These are phyloP conservation scores for Auricularia cornea DNA, from an alignment of 768 basidiomycete species.

Conservation along the genomic window DNA sequence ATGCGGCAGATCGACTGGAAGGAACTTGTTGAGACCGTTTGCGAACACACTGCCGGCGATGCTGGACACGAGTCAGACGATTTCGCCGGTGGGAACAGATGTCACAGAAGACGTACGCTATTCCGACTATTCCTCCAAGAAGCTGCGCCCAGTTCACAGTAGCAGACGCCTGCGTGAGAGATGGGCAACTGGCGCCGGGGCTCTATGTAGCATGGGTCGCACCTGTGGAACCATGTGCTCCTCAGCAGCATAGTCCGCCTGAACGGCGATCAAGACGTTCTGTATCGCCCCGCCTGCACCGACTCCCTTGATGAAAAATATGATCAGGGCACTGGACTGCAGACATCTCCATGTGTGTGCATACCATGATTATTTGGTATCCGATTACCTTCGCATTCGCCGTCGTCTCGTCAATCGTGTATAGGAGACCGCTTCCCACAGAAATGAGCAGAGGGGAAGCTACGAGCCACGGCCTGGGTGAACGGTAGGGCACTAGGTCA, in stretches of 20 bases:
- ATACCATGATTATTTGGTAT: slow-evolving; percentile 24
- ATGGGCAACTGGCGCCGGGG: no score
- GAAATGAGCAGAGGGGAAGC: slow-evolving; percentile 23
- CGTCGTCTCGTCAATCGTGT: slow-evolving; percentile 21
- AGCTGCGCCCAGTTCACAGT: slow-evolving; percentile 24
- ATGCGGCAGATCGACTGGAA: slow-evolving; percentile 15
- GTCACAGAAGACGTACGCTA: slow-evolving; percentile 13
- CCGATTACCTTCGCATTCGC: slow-evolving; percentile 20
- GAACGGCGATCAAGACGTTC: slow-evolving; percentile 30
- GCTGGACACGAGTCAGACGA: not conserved
- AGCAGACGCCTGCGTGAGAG: slow-evolving; percentile 25
- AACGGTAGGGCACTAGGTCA: no score
- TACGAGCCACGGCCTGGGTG: slow-evolving; percentile 22
- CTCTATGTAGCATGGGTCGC: no score
- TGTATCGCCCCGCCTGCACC: slow-evolving; percentile 22
- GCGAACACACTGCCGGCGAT: slow-evolving; percentile 12
- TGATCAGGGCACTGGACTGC: no score
- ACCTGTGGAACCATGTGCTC: slow-evolving; percentile 26
- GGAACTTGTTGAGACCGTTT: slow-evolving; percentile 22
- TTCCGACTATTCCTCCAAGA: slow-evolving; percentile 19
- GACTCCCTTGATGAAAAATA: no score
- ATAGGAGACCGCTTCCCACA: slow-evolving; percentile 28
- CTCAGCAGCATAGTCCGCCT: slow-evolving; percentile 25
- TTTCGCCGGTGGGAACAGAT: slow-evolving; percentile 6
- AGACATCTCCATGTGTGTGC: no score